phyloP scores from a whole-genome alignment of 2,329 filamentous ascomycete species.

The Aureobasidium subglaciale region DNA sequence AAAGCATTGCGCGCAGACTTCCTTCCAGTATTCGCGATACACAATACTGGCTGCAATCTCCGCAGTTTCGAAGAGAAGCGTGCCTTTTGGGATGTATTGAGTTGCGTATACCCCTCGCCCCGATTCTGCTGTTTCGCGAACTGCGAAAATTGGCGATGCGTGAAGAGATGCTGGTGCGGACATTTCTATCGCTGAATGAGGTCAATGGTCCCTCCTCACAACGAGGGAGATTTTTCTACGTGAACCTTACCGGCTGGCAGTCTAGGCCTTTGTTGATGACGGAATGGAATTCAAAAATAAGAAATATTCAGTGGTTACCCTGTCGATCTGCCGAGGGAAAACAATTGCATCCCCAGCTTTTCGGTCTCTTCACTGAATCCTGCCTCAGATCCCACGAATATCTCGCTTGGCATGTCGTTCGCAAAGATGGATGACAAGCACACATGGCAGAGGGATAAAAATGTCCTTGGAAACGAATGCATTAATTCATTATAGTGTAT shows the following conservation, averaged over 20 bases:
- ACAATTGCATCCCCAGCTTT: not conserved
- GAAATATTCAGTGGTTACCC: not conserved
- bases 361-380: not conserved
- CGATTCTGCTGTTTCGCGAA: conserved; percentile 35
- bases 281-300: not conserved
- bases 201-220: not conserved
- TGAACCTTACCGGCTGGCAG: not conserved
- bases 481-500: not conserved
- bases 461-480: not conserved
- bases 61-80: conserved; percentile 32
- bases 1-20: conserved; percentile 44
- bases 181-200: not conserved
- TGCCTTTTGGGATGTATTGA: conserved; percentile 28
- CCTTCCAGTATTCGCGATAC: conserved; percentile 40
- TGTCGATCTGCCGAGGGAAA: not conserved
- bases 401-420: not conserved
- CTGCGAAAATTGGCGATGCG: conserved; percentile 26
- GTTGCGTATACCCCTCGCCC: conserved; percentile 41
- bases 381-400: not conserved
- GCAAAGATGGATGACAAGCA: not conserved
- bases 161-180: conserved; percentile 13
- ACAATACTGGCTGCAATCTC: conserved; percentile 35
- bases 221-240: not conserved
- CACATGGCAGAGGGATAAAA: not conserved
- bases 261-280: conserved; percentile 3